These are phyloP conservation scores for Termitomyces bulborhizus DNA, from an alignment of 768 basidiomycete species.

Conservation along the genomic window DNA sequence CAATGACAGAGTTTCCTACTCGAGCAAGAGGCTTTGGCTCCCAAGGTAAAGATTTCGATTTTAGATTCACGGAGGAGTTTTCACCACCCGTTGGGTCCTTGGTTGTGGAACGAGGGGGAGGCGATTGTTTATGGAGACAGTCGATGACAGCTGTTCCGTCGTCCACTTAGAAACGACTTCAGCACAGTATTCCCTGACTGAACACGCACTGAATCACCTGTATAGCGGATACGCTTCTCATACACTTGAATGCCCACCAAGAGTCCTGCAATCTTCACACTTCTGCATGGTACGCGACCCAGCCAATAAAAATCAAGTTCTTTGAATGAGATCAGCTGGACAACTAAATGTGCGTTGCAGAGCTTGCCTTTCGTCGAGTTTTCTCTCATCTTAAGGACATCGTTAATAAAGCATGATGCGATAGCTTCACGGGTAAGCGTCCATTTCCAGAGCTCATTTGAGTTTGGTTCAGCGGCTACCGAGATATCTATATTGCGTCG, in stretches of 20 bases:
- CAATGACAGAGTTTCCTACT: constrained; percentile 40
- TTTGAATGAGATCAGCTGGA: constrained; percentile 17
- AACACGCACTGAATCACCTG: constrained; percentile 30
- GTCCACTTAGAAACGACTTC: constrained; percentile 45
- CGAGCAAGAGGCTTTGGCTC: constrained; percentile 27
- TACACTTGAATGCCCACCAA: constrained; percentile 57
- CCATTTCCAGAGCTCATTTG: constrained; percentile 41
- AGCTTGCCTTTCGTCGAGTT: constrained; percentile 24
- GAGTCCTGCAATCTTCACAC: constrained; percentile 53
- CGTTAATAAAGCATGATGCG: constrained; percentile 49
- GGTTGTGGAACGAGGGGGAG: constrained; percentile 16
- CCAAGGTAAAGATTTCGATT: constrained; percentile 15
- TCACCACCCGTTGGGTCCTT: constrained; percentile 14
- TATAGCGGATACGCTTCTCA: constrained; percentile 56
- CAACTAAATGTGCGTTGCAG: neutral
- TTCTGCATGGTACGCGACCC: constrained; percentile 65
- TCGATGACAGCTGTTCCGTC: constrained; percentile 74
- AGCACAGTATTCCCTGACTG: neutral
- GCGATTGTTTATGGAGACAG: constrained; percentile 41
- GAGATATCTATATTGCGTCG: constrained; percentile 4
- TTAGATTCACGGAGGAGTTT: neutral
- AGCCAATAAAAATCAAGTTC: constrained; percentile 66
- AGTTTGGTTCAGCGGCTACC: neutral
- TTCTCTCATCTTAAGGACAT: constrained; percentile 42
- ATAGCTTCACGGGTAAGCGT: constrained; percentile 49